Conservation (phyloP, 2,329 filamentous ascomycete species). For the Chrysoporthe austroafricana region DNA sequence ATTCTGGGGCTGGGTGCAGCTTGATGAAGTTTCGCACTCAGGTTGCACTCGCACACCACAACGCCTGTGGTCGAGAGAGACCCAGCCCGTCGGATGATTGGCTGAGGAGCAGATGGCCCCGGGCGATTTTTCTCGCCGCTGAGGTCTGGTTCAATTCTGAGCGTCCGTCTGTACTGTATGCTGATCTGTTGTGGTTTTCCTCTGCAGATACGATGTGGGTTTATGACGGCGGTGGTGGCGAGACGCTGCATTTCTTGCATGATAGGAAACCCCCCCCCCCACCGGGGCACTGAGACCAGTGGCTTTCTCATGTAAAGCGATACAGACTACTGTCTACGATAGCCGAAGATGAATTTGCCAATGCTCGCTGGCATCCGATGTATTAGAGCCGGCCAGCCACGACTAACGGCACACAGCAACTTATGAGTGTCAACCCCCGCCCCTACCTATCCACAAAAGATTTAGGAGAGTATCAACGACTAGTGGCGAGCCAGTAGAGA, state of each 20-base stretch:
- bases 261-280: neutral
- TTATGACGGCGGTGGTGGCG: conserved; percentile 18
- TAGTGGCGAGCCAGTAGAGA: no score
- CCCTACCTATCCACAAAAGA: no score
- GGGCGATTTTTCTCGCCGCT: neutral
- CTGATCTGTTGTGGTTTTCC: neutral
- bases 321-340: neutral
- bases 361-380: neutral
- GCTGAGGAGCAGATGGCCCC: neutral
- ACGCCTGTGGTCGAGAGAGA: neutral
- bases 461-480: no score
- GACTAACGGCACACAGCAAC: neutral
- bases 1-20: neutral
- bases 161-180: neutral
- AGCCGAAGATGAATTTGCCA: neutral
- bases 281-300: neutral
- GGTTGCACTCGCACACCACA: conserved; percentile 13
- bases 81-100: neutral
- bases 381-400: neutral
- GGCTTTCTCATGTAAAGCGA: neutral
- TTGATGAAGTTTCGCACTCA: neutral
- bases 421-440: neutral
- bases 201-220: conserved; percentile 8
- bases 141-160: neutral
- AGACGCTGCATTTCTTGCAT: neutral